These are phyloP conservation scores for Tolypocladium tundrense DNA, from an alignment of 2,329 filamentous ascomycete genomes.

Conservation along the genomic window DNA sequence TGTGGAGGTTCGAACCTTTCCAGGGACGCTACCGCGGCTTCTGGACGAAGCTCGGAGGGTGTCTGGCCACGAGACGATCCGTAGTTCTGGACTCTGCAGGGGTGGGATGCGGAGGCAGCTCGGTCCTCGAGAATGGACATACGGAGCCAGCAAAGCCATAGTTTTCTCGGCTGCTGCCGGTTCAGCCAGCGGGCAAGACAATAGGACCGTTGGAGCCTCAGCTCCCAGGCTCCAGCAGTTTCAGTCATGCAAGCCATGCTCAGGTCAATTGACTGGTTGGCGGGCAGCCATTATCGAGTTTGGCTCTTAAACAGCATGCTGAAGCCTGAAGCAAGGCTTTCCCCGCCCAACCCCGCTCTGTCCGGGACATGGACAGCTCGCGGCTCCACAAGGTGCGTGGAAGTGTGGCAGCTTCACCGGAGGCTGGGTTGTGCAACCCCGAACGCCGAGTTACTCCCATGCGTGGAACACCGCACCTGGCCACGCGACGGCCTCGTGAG, in stretches of 20 bases:
- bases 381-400: neutral
- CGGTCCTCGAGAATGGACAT: neutral
- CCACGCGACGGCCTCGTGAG: neutral
- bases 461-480: neutral
- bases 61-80: neutral
- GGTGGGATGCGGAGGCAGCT: neutral
- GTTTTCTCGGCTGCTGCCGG: neutral
- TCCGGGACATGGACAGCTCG: neutral
- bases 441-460: slow-evolving; percentile 10
- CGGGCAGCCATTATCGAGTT: neutral
- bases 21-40: neutral
- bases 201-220: neutral
- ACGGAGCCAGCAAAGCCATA: neutral
- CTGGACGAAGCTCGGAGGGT: neutral
- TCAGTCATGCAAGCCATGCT: neutral
- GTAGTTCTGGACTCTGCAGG: neutral
- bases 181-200: neutral
- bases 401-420: neutral
- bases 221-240: neutral
- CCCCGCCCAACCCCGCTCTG: slow-evolving; percentile 1
- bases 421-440: slow-evolving; percentile 2
- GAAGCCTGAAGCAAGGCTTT: neutral
- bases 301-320: neutral
- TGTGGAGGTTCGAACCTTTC: neutral
- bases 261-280: neutral